phyloP scores from a whole-genome alignment of 352 stramenopile species.

The Globisporangium carolinianum region DNA sequence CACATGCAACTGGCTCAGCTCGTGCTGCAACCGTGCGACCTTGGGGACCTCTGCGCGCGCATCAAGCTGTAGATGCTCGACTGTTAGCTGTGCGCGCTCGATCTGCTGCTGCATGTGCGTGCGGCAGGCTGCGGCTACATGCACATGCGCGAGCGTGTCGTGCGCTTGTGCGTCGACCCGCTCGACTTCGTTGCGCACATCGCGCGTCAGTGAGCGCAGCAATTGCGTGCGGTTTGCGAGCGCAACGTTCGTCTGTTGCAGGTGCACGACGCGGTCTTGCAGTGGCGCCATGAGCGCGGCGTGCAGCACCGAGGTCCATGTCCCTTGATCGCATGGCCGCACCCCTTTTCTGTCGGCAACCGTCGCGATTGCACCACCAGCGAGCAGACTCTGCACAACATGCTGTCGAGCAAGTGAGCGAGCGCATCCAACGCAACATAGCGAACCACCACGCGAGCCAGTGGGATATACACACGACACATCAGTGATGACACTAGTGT shows the following conservation, averaged over 20 bases:
- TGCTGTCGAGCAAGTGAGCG: slow-evolving; percentile 7
- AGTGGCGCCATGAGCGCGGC: slow-evolving; percentile 25
- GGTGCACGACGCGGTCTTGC: slow-evolving; percentile 17
- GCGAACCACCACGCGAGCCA: background rate
- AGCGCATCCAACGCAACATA: background rate
- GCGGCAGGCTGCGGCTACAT: slow-evolving; percentile 16
- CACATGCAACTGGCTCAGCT: slow-evolving; percentile 11
- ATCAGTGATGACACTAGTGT: too few relatives aligned
- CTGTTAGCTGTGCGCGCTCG: slow-evolving; percentile 5
- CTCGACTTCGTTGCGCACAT: slow-evolving; percentile 2
- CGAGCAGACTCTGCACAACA: slow-evolving; percentile 20
- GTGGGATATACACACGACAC: background rate
- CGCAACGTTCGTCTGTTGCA: slow-evolving; percentile 17
- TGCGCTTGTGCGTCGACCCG: slow-evolving; percentile 10
- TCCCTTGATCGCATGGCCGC: slow-evolving; percentile 24
- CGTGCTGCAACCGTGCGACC: slow-evolving; percentile 16
- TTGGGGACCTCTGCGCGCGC: slow-evolving; percentile 9
- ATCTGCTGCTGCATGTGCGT: slow-evolving; percentile 20
- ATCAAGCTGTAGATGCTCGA: slow-evolving; percentile 4
- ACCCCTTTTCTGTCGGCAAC: slow-evolving; percentile 27
- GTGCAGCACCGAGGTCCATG: slow-evolving; percentile 24
- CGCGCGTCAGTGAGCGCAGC: slow-evolving; percentile 10
- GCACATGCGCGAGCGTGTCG: slow-evolving; percentile 14
- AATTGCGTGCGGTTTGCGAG: slow-evolving; percentile 10
- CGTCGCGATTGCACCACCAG: slow-evolving; percentile 18